Evolutionary conservation across 108 stramenopile species (phyloP), one percentile per base, ranked within the genome.

Genomic region (Nitzschia sp.): DNA sequence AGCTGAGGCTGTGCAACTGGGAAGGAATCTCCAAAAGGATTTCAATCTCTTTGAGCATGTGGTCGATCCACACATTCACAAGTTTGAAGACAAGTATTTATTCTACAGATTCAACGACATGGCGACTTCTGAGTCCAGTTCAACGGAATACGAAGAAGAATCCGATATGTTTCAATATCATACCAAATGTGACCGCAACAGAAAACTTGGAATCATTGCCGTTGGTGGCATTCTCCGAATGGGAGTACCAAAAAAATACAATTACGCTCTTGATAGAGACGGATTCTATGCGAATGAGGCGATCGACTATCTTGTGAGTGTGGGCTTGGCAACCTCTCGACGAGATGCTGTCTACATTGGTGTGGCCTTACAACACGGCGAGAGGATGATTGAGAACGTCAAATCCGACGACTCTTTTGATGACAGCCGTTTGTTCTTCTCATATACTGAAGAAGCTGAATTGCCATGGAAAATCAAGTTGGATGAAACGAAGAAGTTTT

Each of bases 241-340:
- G 10, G n/a, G 66, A 20, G 40, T 67, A 5, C 19, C 37, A 17
- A 53, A 55, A 51, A 55, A 40, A 15, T 67, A 67, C 51, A 67
- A 67, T 21, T 56, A 41, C 22, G 20, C 11, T 38, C 41, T 56
- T n/a, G 66, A 67, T 25, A 52, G 26, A n/a, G 21, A 67, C 3
- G 66, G 67, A 51, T 90, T 90, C 39, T 65, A 86, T 37, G 88
- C 83, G 0, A 22, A n/a, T 41, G 83, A 86, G n/a, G 73, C 67
- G 20, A 80, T 92, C 10, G 72, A 81, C 22, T 86, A 63, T 25
- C 51, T 92, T 68, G 72, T 92, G 15, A 42, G 65, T 21, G 54
- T 64, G 21, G 72, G 73, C 5, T 62, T 85, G 39, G 88, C 82
- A 0, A 53, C 38, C 15, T 60, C 70, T 38, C 51, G 86, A 17